phyloP scores from a whole-genome alignment of 208 protist species.

The Endotrypanum monterogeii region DNA sequence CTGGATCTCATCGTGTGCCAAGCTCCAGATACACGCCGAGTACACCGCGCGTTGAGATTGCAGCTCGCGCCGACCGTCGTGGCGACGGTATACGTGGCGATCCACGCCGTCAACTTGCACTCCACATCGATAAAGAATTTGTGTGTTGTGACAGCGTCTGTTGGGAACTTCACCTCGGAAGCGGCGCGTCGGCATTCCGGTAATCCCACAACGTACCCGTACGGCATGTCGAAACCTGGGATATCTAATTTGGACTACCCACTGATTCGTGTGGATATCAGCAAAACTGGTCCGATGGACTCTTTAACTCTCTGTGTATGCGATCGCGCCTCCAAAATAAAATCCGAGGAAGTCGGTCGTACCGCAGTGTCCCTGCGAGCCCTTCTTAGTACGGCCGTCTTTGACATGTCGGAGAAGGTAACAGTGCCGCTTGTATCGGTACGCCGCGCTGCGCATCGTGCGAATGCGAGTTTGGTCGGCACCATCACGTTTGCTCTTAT shows the following conservation, averaged over 20 bases:
- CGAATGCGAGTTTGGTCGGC: conserved; percentile 52
- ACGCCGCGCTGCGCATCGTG: conserved; percentile 38
- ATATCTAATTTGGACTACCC: conserved; percentile 42
- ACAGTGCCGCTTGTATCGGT: conserved; percentile 70
- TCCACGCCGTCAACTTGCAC: conserved; percentile 48
- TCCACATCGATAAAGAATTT: conserved; percentile 19
- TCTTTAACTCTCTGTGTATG: conserved; percentile 44
- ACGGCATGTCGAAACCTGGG: conserved; percentile 35
- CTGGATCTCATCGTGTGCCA: conserved; percentile 56
- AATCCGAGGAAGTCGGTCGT: conserved; percentile 42
- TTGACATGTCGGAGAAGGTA: conserved; percentile 65
- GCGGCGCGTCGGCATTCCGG: conserved; percentile 33
- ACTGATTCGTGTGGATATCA: conserved; percentile 60
- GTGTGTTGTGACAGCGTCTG: conserved; percentile 34
- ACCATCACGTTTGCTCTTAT: conserved; percentile 64
- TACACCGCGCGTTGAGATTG: conserved; percentile 59
- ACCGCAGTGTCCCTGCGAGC: conserved; percentile 67
- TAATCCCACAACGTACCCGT: conserved; percentile 27
- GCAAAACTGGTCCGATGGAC: conserved; percentile 18
- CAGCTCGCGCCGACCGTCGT: conserved; percentile 63
- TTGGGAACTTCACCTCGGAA: conserved; percentile 34
- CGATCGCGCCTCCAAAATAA: conserved; percentile 29
- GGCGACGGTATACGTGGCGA: conserved; percentile 65
- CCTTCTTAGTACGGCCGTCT: conserved; percentile 71
- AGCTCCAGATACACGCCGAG: conserved; percentile 34